Evolutionary conservation across 164 flowering plant species (phyloP).

Genomic region (Annona squamosa): DNA sequence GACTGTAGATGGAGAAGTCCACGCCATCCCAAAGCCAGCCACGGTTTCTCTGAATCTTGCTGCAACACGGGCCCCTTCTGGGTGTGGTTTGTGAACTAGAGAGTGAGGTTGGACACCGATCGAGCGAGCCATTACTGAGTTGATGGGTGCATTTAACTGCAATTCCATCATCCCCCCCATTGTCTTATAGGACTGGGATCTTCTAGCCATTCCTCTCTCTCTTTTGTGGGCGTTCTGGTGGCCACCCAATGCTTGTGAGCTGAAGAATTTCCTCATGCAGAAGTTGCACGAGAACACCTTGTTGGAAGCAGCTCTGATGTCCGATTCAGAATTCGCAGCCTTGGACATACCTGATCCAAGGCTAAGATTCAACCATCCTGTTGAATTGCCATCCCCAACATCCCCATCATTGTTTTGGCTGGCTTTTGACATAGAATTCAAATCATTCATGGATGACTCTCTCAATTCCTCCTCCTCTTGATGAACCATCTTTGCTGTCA

Average conservation of each 20-base stretch:
- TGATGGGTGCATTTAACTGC: slow-evolving; percentile 14
- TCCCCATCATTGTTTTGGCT: slow-evolving; percentile 9
- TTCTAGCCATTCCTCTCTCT: slow-evolving; percentile 67
- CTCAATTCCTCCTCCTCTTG: slow-evolving; percentile 19
- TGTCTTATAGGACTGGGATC: slow-evolving; percentile 13
- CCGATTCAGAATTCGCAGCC: slow-evolving; percentile 11
- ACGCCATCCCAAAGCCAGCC: slow-evolving; percentile 14
- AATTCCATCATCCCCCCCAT: background rate
- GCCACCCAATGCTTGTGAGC: slow-evolving; percentile 90
- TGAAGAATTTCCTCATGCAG: slow-evolving; percentile 83
- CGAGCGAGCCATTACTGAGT: slow-evolving; percentile 7
- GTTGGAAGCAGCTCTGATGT: slow-evolving; percentile 27
- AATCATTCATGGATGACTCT: slow-evolving; percentile 8
- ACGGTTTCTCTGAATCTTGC: slow-evolving; percentile 19
- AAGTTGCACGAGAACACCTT: slow-evolving; percentile 80
- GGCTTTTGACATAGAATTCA: background rate
- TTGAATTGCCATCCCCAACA: slow-evolving; percentile 19
- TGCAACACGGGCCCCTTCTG: slow-evolving; percentile 14
- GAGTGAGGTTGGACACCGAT: slow-evolving; percentile 32
- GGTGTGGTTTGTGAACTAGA: slow-evolving; percentile 18
- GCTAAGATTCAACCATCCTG: slow-evolving; percentile 65
- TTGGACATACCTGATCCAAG: slow-evolving; percentile 27
- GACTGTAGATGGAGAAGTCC: slow-evolving; percentile 10
- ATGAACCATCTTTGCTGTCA: slow-evolving; percentile 17
- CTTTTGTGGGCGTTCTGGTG: slow-evolving; percentile 96